These are phyloP conservation scores for Scalesia atractyloides DNA, from an alignment of 129 eudicot genomes.

Conservation along the genomic window DNA sequence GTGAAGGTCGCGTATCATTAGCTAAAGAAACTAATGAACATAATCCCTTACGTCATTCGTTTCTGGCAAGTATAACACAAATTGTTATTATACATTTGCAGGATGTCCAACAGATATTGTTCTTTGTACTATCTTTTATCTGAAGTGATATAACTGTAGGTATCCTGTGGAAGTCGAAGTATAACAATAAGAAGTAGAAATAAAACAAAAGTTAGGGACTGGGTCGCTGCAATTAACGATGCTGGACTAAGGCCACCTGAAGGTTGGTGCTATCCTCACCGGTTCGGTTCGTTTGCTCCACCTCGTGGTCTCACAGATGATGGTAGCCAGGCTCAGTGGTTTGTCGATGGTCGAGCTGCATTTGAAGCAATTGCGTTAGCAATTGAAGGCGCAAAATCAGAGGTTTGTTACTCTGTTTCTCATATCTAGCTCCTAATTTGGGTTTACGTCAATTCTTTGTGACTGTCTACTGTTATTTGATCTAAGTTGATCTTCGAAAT, in stretches of 20 bases:
- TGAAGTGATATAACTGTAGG: conserved; percentile 46
- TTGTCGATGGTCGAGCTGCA: conserved; percentile 93
- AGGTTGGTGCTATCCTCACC: conserved; percentile 99
- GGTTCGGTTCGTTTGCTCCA: conserved; percentile 97
- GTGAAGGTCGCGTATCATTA: conserved; percentile 76
- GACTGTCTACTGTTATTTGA: background rate
- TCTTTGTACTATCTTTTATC: background rate
- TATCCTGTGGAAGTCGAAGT: conserved; percentile 89
- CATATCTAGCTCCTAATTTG: background rate
- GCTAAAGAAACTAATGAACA: conserved; percentile 84
- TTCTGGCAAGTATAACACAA: conserved; percentile 54
- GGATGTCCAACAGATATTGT: background rate
- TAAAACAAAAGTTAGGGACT: conserved; percentile 73
- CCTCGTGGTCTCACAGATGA: conserved; percentile 93
- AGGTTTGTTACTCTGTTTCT: conserved; percentile 57
- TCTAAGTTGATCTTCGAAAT: conserved; percentile 13
- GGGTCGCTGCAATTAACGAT: conserved; percentile 96
- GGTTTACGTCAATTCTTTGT: background rate
- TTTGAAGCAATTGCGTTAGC: conserved; percentile 94
- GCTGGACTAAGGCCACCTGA: conserved; percentile 96
- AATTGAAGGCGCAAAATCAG: conserved; percentile 92
- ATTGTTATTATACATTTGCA: background rate
- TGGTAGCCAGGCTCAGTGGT: conserved; percentile 98
- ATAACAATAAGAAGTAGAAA: conserved; percentile 74
- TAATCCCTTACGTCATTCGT: conserved; percentile 92